These are phyloP conservation scores for Sclerotiophoma versabilis DNA, from an alignment of 2,329 filamentous ascomycete genomes.

Conservation along the genomic window DNA sequence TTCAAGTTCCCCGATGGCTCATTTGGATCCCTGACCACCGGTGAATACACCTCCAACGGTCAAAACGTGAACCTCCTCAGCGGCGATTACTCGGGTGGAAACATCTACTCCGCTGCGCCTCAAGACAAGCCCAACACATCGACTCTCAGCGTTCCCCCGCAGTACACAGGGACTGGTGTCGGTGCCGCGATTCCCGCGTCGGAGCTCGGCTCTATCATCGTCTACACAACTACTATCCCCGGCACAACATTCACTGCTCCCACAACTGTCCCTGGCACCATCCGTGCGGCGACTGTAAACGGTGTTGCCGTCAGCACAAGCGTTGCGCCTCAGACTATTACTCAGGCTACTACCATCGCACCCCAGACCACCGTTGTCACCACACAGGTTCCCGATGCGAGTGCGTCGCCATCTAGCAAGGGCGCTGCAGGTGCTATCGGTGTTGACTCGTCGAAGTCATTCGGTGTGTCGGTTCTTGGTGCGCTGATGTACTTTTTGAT, in stretches of 20 bases:
- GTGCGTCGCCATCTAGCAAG: constrained; percentile 3
- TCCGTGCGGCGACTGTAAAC: constrained; percentile 27
- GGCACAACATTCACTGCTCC: constrained; percentile 36
- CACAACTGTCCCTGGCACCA: constrained; percentile 30
- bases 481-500: constrained; percentile 33
- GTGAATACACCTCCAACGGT: constrained; percentile 52
- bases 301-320: constrained; percentile 28
- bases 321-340: constrained; percentile 30
- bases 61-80: constrained; percentile 54
- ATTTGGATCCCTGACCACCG: constrained; percentile 55
- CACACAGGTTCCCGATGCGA: constrained; percentile 13
- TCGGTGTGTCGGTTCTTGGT: constrained; percentile 35
- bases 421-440: constrained; percentile 25
- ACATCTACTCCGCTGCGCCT: constrained; percentile 53
- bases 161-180: constrained; percentile 56
- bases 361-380: constrained; percentile 30
- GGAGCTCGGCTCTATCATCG: constrained; percentile 50
- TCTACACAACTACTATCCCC: constrained; percentile 44
- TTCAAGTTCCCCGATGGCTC: constrained; percentile 57
- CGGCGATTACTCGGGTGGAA: constrained; percentile 55
- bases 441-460: constrained; percentile 26
- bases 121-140: constrained; percentile 54
- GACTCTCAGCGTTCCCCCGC: constrained; percentile 54
- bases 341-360: constrained; percentile 33
- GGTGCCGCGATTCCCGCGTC: constrained; percentile 56